These are phyloP conservation scores for Aspergillus tubingensis DNA, from an alignment of 2,329 filamentous ascomycete genomes.

Conservation along the genomic window DNA sequence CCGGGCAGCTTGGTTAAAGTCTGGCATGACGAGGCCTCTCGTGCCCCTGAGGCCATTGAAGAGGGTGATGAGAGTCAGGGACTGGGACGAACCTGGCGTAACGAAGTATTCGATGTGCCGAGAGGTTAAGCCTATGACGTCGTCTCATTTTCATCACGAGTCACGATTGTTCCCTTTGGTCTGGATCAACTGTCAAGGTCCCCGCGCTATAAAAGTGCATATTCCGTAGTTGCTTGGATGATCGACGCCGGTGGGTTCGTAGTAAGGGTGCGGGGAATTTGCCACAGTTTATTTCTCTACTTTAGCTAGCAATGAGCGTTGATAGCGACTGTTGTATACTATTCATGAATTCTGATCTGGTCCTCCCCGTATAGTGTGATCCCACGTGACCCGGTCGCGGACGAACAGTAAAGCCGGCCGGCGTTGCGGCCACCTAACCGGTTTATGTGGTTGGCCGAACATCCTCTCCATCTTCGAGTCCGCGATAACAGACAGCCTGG, in stretches of 20 bases:
- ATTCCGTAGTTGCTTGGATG: not conserved
- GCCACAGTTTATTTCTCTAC: not conserved
- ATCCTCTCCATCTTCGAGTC: slow-evolving; percentile 1
- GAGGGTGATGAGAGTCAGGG: slow-evolving; percentile 65
- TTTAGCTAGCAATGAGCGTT: not conserved
- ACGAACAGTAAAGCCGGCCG: slow-evolving; percentile 10
- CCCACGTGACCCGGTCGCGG: slow-evolving; percentile 21
- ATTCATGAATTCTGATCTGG: not conserved
- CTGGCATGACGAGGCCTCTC: slow-evolving; percentile 78
- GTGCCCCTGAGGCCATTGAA: slow-evolving; percentile 72
- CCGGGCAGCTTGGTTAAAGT: slow-evolving; percentile 85
- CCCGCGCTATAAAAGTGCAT: not conserved
- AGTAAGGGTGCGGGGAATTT: not conserved
- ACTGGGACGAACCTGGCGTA: slow-evolving; percentile 65
- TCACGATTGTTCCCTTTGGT: not conserved
- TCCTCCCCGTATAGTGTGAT: no score
- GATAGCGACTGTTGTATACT: not conserved
- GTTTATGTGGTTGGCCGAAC: slow-evolving; percentile 7
- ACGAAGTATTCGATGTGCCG: slow-evolving; percentile 71
- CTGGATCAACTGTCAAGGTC: not conserved
- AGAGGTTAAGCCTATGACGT: slow-evolving; percentile 11
- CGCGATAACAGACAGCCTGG: slow-evolving; percentile 7
- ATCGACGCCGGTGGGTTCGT: not conserved
- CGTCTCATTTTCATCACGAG: not conserved
- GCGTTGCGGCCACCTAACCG: slow-evolving; percentile 28